A percentile compares a stretch with the other conserved stretches of the same genome.
These are phyloP conservation scores for Ophiostoma triangulosporum DNA, from an alignment of 2,329 filamentous ascomycete genomes.

Conservation along the genomic window DNA sequence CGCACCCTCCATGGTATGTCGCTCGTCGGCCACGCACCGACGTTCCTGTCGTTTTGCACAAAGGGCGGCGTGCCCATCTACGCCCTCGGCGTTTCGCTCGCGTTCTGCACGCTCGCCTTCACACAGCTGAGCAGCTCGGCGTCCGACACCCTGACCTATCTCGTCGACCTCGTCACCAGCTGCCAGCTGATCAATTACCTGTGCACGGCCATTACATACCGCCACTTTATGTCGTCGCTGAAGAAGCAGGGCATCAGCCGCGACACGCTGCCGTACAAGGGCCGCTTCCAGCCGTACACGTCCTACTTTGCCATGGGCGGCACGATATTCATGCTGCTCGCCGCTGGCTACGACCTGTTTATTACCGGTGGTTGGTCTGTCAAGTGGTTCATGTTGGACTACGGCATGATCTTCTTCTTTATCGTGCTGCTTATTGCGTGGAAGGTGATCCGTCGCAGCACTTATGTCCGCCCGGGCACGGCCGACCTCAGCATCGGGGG, in stretches of 20 bases:
- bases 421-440: slow-evolving; percentile 3
- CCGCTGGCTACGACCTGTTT: slow-evolving; percentile 10
- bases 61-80: slow-evolving; percentile 49
- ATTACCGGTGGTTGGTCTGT: slow-evolving; percentile 7
- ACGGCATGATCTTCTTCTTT: slow-evolving; percentile 12
- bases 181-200: slow-evolving; percentile 46
- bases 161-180: slow-evolving; percentile 42
- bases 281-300: slow-evolving; percentile 22
- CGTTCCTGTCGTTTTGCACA: slow-evolving; percentile 38
- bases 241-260: slow-evolving; percentile 39
- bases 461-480: slow-evolving; percentile 9
- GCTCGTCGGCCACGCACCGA: slow-evolving; percentile 40
- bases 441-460: slow-evolving; percentile 8
- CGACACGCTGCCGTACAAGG: slow-evolving; percentile 40
- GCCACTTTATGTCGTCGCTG: slow-evolving; percentile 43
- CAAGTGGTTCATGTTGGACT: slow-evolving; percentile 13
- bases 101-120: slow-evolving; percentile 50
- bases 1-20: slow-evolving; percentile 47
- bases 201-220: slow-evolving; percentile 43
- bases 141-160: slow-evolving; percentile 22
- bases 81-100: slow-evolving; percentile 33
- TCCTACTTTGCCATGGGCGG: slow-evolving; percentile 14
- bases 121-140: slow-evolving; percentile 40
- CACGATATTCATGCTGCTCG: slow-evolving; percentile 8
- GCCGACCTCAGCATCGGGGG: slow-evolving; percentile 16